These are phyloP conservation scores for Phytophthora agathidicida DNA, from an alignment of 352 stramenopile species.

Conservation along the genomic window DNA sequence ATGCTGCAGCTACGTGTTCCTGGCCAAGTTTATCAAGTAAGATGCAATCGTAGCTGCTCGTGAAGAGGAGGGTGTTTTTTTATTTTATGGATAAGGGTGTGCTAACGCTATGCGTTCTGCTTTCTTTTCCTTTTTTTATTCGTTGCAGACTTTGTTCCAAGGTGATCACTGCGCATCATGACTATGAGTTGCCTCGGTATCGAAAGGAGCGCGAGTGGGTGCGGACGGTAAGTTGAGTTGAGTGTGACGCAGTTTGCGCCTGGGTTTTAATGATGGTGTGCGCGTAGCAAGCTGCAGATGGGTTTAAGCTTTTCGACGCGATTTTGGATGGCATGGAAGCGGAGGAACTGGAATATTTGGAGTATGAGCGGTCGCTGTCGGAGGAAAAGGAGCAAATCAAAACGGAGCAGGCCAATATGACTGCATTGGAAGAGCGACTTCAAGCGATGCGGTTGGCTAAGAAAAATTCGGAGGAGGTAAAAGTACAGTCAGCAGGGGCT, in stretches of 20 bases:
- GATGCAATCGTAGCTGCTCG: conserved; percentile 13
- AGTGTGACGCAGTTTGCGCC: no score
- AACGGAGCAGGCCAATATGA: conserved; percentile 19
- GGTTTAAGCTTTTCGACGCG: conserved; percentile 67
- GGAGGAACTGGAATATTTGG: conserved; percentile 63
- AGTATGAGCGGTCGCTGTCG: conserved; percentile 54
- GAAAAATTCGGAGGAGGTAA: conserved; percentile 28
- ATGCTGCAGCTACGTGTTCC: conserved; percentile 71
- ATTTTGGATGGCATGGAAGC: conserved; percentile 85
- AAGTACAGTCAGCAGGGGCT: conserved; percentile 11
- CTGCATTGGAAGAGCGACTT: conserved; percentile 59
- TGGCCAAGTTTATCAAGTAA: conserved; percentile 86
- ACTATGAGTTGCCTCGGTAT: conserved; percentile 63
- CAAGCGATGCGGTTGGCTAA: conserved; percentile 53
- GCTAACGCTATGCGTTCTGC: conserved; percentile 23
- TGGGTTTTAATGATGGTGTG: no score
- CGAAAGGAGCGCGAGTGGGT: conserved; percentile 75
- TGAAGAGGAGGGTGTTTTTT: no score
- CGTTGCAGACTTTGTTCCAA: conserved; percentile 68
- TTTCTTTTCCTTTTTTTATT: conserved; percentile 21
- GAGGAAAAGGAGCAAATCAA: conserved; percentile 30
- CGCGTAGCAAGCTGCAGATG: conserved; percentile 66
- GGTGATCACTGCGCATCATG: conserved; percentile 63
- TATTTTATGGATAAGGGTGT: no score
- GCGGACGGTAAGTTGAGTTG: conserved; percentile 48